phyloP scores from a whole-genome alignment of 2,329 filamentous ascomycete genomes.

The Penicillium sp. region DNA sequence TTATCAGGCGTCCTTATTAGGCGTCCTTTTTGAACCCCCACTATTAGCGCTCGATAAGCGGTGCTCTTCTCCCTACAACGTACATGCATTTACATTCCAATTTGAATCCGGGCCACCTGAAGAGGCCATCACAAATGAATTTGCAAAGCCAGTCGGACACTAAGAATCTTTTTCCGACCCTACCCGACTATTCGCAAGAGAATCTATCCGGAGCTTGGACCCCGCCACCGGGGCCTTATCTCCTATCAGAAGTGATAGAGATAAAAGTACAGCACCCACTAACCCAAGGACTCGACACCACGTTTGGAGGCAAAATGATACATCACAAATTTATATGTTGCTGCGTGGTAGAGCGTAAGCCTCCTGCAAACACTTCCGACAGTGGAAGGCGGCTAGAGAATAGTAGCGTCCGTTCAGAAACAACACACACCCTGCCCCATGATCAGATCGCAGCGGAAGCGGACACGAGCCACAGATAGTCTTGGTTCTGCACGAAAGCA shows the following conservation, averaged over 20 bases:
- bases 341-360: background rate
- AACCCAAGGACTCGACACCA: conserved; percentile 6
- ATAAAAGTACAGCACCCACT: conserved; percentile 14
- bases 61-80: background rate
- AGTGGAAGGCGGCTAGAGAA: background rate
- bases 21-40: background rate
- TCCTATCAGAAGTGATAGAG: conserved; percentile 22
- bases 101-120: conserved; percentile 19
- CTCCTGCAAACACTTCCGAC: background rate
- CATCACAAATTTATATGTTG: conserved; percentile 5
- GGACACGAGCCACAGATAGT: conserved; percentile 19
- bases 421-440: conserved; percentile 4
- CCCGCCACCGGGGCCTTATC: conserved; percentile 6
- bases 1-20: background rate
- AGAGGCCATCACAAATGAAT: conserved; percentile 12
- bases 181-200: conserved; percentile 10
- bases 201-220: conserved; percentile 18
- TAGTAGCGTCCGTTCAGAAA: background rate
- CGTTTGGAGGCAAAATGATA: conserved; percentile 1
- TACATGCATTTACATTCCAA: conserved; percentile 9
- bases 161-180: conserved; percentile 12
- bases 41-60: conserved; percentile 14
- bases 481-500: conserved; percentile 20
- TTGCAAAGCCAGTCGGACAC: conserved; percentile 5
- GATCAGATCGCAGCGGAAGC: conserved; percentile 8